Base-by-base conservation (phyloP, 1,284 basidiomycete genomes). In the Ceratobasidium sp. region DNA sequence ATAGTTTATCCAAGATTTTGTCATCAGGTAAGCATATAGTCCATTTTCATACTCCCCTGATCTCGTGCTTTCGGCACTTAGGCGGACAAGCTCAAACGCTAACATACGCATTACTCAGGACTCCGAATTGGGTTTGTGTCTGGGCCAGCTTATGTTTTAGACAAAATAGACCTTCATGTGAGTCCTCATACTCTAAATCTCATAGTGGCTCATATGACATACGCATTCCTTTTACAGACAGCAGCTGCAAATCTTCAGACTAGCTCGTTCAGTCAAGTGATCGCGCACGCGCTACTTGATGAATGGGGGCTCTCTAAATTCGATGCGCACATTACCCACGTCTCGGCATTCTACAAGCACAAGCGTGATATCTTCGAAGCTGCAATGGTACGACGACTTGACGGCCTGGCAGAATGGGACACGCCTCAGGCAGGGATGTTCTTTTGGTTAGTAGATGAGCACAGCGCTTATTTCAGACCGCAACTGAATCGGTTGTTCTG, bases 381-480 rank as follows among this genome's bases (percentile, higher is more conserved):
- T 0, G 89, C 91, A 38, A 91, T 96, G 80, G 83, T 86, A 72
- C 87, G 86, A 79, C 86, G 96, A 78, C 86, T 98, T 38, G 84
- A 84, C 70, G 93, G 89, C 1, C 82, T 96, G 23, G 94, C 89
- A 5, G 89, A 91, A 76, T 98, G 96, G 95, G 87, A 84, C 49
- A 85, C 86, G 0, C 96, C 96, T 0, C 90, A 94, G 67, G 93
- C 96, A 2, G 96, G 96, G 75, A 92, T 95, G 92, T 95, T 96
- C 83, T 88, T 94, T 78, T 96, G 93, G 93, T 91, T 78, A 74
- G 88, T 84, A 71, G 18, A 32, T 32, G 4, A 6, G 11, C 47
- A 41, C 67, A 6, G 11, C 47, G 43, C 67, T 66, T 63, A 63
- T 55, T 58, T 67, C 64, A 38, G 16, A 49, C 44, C 35, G 32